Conservation (phyloP, 1,139 yeast genomes). For the Protomyces macrosporus region DNA sequence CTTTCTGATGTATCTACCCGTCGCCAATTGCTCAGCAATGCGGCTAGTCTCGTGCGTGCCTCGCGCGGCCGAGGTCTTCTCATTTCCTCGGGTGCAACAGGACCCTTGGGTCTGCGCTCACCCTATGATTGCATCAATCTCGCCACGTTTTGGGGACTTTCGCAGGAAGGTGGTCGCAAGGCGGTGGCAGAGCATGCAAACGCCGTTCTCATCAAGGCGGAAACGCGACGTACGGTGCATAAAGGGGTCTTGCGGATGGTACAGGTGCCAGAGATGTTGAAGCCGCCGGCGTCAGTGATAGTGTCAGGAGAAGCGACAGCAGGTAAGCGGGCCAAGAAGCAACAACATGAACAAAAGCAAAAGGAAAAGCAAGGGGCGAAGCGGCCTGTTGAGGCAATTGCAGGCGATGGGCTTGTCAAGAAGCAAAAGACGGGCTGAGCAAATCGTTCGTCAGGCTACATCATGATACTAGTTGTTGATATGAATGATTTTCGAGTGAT, state of each 20-base stretch:
- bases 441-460: background rate
- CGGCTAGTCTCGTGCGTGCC: constrained; percentile 72
- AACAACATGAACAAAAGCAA: background rate
- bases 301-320: background rate
- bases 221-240: constrained; percentile 60
- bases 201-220: constrained; percentile 62
- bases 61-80: constrained; percentile 74
- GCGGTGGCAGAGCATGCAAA: constrained; percentile 59
- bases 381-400: background rate
- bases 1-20: constrained; percentile 47
- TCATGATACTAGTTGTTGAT: background rate
- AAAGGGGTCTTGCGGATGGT: constrained; percentile 37
- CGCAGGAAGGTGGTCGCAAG: constrained; percentile 55
- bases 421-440: background rate
- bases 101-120: constrained; percentile 57
- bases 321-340: background rate
- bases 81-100: constrained; percentile 67
- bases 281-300: background rate
- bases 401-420: background rate
- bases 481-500: background rate
- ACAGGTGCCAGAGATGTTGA: background rate
- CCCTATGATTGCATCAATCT: constrained; percentile 65
- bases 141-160: constrained; percentile 63
- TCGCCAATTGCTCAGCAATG: constrained; percentile 62
- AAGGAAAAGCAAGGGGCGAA: background rate